A percentile compares a stretch with the other conserved stretches of the same genome.
Conservation (phyloP, 148 eudicot genomes). For the Simmondsia chinensis region DNA sequence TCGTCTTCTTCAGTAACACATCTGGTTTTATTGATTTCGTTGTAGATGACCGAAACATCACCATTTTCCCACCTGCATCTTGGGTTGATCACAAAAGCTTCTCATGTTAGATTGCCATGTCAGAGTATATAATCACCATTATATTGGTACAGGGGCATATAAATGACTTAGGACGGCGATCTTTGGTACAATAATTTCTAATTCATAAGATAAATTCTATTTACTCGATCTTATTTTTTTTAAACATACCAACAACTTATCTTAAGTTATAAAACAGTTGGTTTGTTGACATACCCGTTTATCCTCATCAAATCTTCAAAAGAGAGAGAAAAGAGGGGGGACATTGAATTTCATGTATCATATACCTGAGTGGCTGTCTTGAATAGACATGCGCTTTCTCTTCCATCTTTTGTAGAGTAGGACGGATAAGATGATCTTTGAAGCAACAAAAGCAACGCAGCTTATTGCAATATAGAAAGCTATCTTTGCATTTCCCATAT, state of each 20-base stretch:
- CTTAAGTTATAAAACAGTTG: too few species aligned
- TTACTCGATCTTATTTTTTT: too few species aligned
- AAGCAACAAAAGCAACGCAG: conserved; percentile 49
- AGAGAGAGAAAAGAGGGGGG: neutral
- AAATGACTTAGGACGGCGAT: too few species aligned
- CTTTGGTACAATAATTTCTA: too few species aligned
- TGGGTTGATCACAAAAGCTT: too few species aligned
- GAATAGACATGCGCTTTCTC: conserved; percentile 41
- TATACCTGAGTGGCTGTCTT: conserved; percentile 55
- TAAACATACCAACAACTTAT: too few species aligned
- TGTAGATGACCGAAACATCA: conserved; percentile 56
- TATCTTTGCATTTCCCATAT: conserved; percentile 35
- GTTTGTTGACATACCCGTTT: too few species aligned
- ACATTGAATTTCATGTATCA: too few species aligned
- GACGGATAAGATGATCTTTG: conserved; percentile 54
- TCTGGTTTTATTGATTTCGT: conserved; percentile 40
- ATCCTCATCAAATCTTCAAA: neutral
- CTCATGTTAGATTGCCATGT: too few species aligned
- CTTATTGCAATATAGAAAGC: conserved; percentile 50
- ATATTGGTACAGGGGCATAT: too few species aligned
- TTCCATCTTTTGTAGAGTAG: conserved; percentile 77
- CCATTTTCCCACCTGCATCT: conserved; percentile 83
- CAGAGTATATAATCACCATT: too few species aligned
- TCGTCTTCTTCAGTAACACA: conserved; percentile 52
- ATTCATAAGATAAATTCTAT: too few species aligned